These are phyloP conservation scores for Oleoguttula mirabilis DNA, from an alignment of 495 filamentous ascomycete genomes.

Conservation along the genomic window DNA sequence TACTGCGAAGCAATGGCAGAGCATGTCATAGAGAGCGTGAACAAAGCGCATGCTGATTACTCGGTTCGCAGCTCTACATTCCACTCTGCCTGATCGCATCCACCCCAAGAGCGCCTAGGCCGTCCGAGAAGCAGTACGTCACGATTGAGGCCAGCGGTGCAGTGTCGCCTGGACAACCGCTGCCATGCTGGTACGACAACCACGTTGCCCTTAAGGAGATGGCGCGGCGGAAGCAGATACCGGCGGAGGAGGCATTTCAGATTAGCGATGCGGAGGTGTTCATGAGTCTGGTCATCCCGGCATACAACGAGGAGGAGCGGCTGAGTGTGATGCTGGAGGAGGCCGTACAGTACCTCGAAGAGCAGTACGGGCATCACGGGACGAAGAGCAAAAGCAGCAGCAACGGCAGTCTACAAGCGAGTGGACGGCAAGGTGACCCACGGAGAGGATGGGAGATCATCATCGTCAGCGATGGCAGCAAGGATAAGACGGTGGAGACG, in stretches of 20 bases:
- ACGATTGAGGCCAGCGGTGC: conserved; percentile 57
- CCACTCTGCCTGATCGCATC: conserved; percentile 65
- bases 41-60: conserved; percentile 1
- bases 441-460: conserved; percentile 79
- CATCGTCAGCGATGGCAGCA: conserved; percentile 88
- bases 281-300: conserved; percentile 85
- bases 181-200: conserved; percentile 77
- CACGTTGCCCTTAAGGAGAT: conserved; percentile 43
- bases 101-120: conserved; percentile 56
- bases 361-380: conserved; percentile 49
- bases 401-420: conserved; percentile 13
- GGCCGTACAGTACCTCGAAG: conserved; percentile 73
- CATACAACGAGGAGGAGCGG: conserved; percentile 85
- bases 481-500: conserved; percentile 65
- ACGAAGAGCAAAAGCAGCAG: conserved; percentile 13
- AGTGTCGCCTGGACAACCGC: conserved; percentile 42
- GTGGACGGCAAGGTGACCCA: conserved; percentile 17
- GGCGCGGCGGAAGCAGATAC: conserved; percentile 27
- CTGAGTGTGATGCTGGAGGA: conserved; percentile 77
- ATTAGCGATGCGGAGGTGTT: conserved; percentile 46
- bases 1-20: not conserved
- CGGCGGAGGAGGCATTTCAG: conserved; percentile 30
- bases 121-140: conserved; percentile 78
- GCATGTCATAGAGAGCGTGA: not conserved
- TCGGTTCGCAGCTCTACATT: conserved; percentile 48